Evolutionary conservation across 768 basidiomycete genomes (phyloP).

Genomic region (Leccinellum rugosiceps): DNA sequence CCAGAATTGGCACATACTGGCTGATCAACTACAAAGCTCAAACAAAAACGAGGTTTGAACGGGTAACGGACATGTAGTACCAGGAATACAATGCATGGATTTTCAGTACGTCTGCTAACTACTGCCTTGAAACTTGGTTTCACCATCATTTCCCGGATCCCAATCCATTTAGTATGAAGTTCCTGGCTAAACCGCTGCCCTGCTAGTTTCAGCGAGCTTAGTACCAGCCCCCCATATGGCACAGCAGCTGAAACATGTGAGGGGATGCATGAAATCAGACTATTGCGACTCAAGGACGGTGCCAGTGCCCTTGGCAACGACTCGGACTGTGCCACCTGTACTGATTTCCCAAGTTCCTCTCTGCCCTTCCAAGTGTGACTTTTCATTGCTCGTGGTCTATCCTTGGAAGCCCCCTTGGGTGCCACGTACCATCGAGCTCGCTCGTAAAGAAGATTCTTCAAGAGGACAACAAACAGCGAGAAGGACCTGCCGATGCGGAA

Average conservation of each 20-base stretch:
- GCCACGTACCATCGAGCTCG: not conserved
- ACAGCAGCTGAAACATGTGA: not conserved
- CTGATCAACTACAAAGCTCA: too few relatives aligned
- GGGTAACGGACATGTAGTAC: not conserved
- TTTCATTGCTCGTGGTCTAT: not conserved
- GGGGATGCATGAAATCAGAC: not conserved
- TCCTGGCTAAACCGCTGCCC: not conserved
- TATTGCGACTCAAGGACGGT: not conserved
- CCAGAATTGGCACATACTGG: too few relatives aligned
- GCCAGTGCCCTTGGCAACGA: not conserved
- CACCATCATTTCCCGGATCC: not conserved
- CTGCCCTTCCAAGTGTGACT: not conserved
- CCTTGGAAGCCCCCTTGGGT: not conserved
- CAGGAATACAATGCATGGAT: not conserved
- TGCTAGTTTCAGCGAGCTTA: not conserved
- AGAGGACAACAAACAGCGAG: not conserved
- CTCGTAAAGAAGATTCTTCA: not conserved
- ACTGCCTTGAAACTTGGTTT: not conserved
- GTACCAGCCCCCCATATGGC: not conserved
- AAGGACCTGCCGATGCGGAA: not conserved
- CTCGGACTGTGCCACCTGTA: not conserved
- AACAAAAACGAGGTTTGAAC: not conserved
- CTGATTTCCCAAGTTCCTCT: not conserved
- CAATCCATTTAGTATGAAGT: not conserved
- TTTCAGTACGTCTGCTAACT: not conserved